A percentile compares a stretch with the other conserved stretches of the same genome.
phyloP scores from a whole-genome alignment of 163 green algal species.

The Smithsoniella earleae region DNA sequence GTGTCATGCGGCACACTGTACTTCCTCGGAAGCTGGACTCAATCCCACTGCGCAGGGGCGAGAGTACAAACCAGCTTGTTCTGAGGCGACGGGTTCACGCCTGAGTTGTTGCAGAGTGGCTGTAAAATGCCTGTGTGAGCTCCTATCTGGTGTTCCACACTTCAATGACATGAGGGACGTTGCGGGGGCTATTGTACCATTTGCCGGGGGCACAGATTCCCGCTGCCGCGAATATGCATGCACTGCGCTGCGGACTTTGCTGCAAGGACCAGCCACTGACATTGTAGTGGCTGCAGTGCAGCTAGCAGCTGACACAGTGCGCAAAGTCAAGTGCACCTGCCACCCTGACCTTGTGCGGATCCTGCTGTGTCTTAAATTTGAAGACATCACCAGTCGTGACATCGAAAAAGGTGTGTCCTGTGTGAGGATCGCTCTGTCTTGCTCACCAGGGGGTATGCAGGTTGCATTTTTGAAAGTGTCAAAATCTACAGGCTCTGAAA shows the following conservation, averaged over 20 bases:
- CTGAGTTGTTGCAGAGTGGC: constrained; percentile 42
- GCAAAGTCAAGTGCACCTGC: constrained; percentile 46
- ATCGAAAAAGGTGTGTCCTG: constrained; percentile 33
- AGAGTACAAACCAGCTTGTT: too few species aligned
- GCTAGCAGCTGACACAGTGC: constrained; percentile 77
- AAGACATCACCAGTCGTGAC: constrained; percentile 42
- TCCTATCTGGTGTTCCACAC: constrained; percentile 59
- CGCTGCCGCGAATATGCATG: constrained; percentile 16
- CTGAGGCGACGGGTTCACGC: too few species aligned
- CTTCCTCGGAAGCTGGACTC: too few species aligned
- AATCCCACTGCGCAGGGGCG: too few species aligned
- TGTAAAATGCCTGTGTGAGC: constrained; percentile 61
- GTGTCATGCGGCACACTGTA: too few species aligned
- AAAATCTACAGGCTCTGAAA: too few species aligned
- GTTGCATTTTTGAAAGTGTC: too few species aligned
- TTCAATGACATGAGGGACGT: constrained; percentile 83
- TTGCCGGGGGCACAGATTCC: not conserved
- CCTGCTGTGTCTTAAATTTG: constrained; percentile 54
- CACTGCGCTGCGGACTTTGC: constrained; percentile 7
- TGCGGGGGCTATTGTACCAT: constrained; percentile 41
- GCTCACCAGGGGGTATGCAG: too few species aligned
- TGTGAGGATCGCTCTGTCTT: not conserved
- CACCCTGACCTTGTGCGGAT: constrained; percentile 45
- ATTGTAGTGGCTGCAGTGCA: constrained; percentile 57
- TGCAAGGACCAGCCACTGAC: not conserved